Conservation (phyloP, 192 early-diverging fungal genomes). For the Rhizoclosmatium globosum region DNA sequence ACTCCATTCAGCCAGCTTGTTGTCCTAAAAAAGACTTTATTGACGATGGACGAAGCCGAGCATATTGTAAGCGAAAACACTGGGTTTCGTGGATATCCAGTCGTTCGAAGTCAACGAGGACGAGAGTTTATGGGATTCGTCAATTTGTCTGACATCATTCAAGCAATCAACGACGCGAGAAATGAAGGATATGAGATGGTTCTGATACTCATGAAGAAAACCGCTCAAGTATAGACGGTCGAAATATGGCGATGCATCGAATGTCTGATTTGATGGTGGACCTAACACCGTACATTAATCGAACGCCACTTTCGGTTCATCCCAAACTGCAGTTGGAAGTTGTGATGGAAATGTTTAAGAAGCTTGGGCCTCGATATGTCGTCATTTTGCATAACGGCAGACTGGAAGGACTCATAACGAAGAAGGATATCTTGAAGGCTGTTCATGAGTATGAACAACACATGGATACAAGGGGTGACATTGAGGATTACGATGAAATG, state of each 20-base stretch:
- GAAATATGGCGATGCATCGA: background rate
- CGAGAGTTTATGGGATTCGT: slow-evolving; percentile 29
- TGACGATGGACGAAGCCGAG: slow-evolving; percentile 42
- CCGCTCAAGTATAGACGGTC: slow-evolving; percentile 7
- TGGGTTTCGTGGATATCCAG: slow-evolving; percentile 24
- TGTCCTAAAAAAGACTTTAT: slow-evolving; percentile 41
- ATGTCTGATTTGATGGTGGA: slow-evolving; percentile 24
- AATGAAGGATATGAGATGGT: slow-evolving; percentile 1
- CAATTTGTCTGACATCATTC: background rate
- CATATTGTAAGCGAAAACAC: slow-evolving; percentile 2
- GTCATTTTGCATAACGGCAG: slow-evolving; percentile 44
- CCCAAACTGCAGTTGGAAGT: slow-evolving; percentile 54
- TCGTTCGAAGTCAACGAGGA: slow-evolving; percentile 4
- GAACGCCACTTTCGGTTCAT: slow-evolving; percentile 53
- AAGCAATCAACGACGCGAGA: slow-evolving; percentile 10
- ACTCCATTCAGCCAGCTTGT: slow-evolving; percentile 64
- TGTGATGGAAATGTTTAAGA: slow-evolving; percentile 64
- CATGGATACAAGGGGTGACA: background rate
- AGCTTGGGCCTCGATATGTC: slow-evolving; percentile 58
- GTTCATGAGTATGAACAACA: slow-evolving; percentile 32
- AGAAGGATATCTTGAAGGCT: slow-evolving; percentile 54
- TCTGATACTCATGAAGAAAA: background rate
- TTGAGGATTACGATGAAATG: background rate
- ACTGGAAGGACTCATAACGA: slow-evolving; percentile 55
- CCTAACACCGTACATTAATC: slow-evolving; percentile 41